These are phyloP conservation scores for Diplodia mutila DNA, from an alignment of 2,329 filamentous ascomycete species.

Conservation along the genomic window DNA sequence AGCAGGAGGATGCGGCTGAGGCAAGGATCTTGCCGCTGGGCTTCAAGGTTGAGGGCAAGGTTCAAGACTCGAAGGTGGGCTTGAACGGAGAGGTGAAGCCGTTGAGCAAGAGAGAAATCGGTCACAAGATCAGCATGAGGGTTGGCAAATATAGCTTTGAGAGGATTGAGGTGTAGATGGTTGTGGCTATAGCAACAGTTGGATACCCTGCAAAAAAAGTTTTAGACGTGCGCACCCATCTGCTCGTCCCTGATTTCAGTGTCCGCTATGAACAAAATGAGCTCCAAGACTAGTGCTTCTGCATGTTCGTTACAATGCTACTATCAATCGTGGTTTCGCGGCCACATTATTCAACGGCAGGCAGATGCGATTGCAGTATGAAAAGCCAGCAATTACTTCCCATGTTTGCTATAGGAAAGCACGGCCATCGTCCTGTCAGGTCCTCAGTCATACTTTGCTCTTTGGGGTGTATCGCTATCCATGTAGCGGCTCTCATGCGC, in stretches of 20 bases:
- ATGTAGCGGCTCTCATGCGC: background rate
- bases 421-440: background rate
- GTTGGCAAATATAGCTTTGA: slow-evolving; percentile 84
- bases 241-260: background rate
- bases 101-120: slow-evolving; percentile 73
- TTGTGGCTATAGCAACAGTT: background rate
- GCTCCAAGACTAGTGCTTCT: background rate
- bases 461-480: background rate
- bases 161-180: slow-evolving; percentile 56
- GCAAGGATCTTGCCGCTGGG: slow-evolving; percentile 70
- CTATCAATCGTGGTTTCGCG: background rate
- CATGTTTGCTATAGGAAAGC: background rate
- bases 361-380: background rate
- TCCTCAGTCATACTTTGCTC: background rate
- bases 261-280: background rate
- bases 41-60: slow-evolving; percentile 61
- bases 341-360: background rate
- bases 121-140: slow-evolving; percentile 75
- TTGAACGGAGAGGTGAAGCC: slow-evolving; percentile 70
- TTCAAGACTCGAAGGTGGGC: slow-evolving; percentile 59
- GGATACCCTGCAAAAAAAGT: slow-evolving; percentile 10
- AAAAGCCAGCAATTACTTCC: background rate
- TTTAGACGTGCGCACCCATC: background rate
- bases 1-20: slow-evolving; percentile 40
- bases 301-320: background rate